Conservation (phyloP, 768 basidiomycete genomes). For the Tulasnella sp. region DNA sequence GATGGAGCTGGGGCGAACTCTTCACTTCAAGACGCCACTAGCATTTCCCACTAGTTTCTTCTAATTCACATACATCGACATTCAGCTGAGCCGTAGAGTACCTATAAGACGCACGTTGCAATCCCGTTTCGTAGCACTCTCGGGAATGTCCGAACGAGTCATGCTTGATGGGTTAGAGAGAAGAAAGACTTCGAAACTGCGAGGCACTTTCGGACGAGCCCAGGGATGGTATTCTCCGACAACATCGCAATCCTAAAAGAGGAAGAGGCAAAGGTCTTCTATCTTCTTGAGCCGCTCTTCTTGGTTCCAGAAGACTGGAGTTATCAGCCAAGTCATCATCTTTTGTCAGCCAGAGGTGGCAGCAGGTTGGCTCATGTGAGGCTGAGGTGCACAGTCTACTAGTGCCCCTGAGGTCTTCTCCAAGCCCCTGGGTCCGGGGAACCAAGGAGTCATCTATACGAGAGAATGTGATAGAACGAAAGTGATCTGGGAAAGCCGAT, state of each 20-base stretch:
- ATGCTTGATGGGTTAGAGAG: neutral
- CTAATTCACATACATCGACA: neutral
- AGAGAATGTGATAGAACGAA: neutral
- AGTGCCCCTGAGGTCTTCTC: neutral
- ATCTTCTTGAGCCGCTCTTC: neutral
- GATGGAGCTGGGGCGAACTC: neutral
- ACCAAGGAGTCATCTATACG: neutral
- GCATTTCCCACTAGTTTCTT: neutral
- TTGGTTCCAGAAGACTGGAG: neutral
- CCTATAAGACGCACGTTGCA: neutral
- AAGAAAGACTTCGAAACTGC: neutral
- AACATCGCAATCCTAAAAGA: neutral
- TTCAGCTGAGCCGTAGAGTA: neutral
- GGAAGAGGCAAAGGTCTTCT: neutral
- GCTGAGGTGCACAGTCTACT: neutral
- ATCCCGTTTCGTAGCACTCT: neutral
- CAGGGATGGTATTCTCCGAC: neutral
- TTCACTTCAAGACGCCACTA: neutral
- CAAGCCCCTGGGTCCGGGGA: neutral
- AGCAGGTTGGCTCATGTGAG: neutral
- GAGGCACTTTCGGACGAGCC: neutral
- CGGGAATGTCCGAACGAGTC: neutral
- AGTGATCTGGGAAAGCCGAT: neutral
- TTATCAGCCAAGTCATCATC: neutral
- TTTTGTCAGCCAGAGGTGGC: neutral